Evolutionary conservation across 2,329 filamentous ascomycete species (phyloP), one percentile per base, ranked within the genome.

Genomic region (Cladosporium sp.): DNA sequence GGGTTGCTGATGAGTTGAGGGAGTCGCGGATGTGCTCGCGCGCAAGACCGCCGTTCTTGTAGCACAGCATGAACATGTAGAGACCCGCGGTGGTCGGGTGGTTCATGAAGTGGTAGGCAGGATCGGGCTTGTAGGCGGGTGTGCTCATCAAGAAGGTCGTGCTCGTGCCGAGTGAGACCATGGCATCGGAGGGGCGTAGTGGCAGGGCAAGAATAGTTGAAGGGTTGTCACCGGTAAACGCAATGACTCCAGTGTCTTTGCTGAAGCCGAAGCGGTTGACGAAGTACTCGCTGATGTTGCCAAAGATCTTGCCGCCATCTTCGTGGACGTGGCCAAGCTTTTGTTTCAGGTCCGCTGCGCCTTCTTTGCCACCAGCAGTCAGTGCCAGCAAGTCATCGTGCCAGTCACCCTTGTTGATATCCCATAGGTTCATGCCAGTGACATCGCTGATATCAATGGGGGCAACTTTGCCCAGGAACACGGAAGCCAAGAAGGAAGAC

Each of bases 11-110:
- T 48, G 76, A 72, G 67, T 92, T 90, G 61, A 98, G 86, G 0
- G 86, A 84, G 75, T 99, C 92, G 63, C 95, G 90, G 68, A 98
- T 87, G 73, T 91, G 89, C 77, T 99, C 95, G 53, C 95, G 90
- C 1, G 95, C 94, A 1, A 98, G 87, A 2, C 93, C 93, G 71
- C 95, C 95, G 79, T 99, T 99, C 81, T 98, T 98, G 84, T 98
- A 99, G 84, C 95, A 99, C 39, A 99, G 88, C 95, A 99, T 99
- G 80, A 99, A 98, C 95, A 99, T 98, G 85, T 96, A 97, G 67
- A 97, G 86, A 1, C 91, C 92, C 0, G 89, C 82, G 0, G 92
- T 96, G 53, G 93, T 95, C 1, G 95, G 95, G 79, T 98, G 93
- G 82, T 97, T 97, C 86, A 98, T 96, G 84, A 98, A 97, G 82